Evolutionary conservation across 805 yeast genomes (phyloP).

Genomic region (Candida sanyiensis): DNA sequence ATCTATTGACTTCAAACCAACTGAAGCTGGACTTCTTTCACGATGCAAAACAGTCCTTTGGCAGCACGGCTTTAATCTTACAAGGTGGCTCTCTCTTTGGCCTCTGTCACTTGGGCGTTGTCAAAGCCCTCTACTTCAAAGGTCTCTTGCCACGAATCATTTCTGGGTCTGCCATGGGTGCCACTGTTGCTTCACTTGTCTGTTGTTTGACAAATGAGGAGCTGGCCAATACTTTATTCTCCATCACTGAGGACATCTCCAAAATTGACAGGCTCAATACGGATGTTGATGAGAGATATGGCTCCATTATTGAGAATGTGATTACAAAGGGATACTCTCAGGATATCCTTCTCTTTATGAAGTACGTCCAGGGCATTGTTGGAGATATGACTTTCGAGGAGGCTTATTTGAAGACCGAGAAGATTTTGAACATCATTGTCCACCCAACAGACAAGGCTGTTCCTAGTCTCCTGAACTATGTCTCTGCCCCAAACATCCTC

Average conservation of each 20-base stretch:
- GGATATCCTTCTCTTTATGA: slow-evolving; percentile 73
- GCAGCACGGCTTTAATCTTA: slow-evolving; percentile 81
- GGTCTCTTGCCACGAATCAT: slow-evolving; percentile 78
- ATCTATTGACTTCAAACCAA: slow-evolving; percentile 37
- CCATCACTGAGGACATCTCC: slow-evolving; percentile 38
- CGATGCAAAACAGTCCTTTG: slow-evolving; percentile 81
- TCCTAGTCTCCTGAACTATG: slow-evolving; percentile 75
- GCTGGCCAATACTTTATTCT: slow-evolving; percentile 37
- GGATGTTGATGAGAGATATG: slow-evolving; percentile 53
- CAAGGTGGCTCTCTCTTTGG: slow-evolving; percentile 97
- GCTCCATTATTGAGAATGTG: slow-evolving; percentile 69
- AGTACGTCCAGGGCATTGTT: slow-evolving; percentile 67
- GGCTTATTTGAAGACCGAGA: slow-evolving; percentile 73
- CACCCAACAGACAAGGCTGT: slow-evolving; percentile 70
- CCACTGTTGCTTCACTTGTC: slow-evolving; percentile 81
- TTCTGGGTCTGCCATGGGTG: slow-evolving; percentile 92
- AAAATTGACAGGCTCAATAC: slow-evolving; percentile 40
- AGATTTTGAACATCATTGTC: slow-evolving; percentile 76
- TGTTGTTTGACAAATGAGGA: slow-evolving; percentile 71
- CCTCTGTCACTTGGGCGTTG: slow-evolving; percentile 88
- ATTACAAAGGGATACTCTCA: slow-evolving; percentile 79
- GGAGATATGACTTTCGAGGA: slow-evolving; percentile 92
- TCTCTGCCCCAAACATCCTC: slow-evolving; percentile 88
- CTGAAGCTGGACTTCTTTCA: slow-evolving; percentile 70
- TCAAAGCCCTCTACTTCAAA: slow-evolving; percentile 70